Evolutionary conservation across 345 rosid genomes (phyloP), one percentile per base, ranked within the genome.

Genomic region (Gossypium mustelinum): DNA sequence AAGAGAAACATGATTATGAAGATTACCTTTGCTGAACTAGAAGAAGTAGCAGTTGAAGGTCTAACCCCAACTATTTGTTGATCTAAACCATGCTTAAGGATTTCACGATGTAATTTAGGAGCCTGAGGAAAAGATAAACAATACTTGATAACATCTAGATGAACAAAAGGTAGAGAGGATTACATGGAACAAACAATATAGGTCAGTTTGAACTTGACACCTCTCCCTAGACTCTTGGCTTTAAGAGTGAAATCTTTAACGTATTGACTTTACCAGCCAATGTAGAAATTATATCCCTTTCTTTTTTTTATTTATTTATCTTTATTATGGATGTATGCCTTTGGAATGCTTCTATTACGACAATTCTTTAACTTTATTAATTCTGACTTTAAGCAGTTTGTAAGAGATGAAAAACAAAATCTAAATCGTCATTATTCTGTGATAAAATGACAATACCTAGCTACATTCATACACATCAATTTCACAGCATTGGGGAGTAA

Each of bases 31-130:
- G 83, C 9, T 73, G 76, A 54, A 67, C 74, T 52, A 1, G 82
- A 76, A 69, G 82, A 69, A 24, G 80, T 48, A 64, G 93, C 62
- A 68, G 82, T 68, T 54, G 94, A 83, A 75, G 93, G 84, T 57
- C 79, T 86, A 64, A 78, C 81, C 13, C 79, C 88, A 68, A 81
- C 17, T 9, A 73, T 72, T 68, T 84, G 87, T 79, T 84, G 80
- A 44, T 75, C 87, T 71, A 87, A 58, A 43, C 92, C 88, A 16
- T 82, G 87, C 79, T 86, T 89, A 66, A 88, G 89, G 44, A 92
- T 63, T 75, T 92, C 90, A 41, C 47, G 9, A 74, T 89, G 98
- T 60, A 94, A 68, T 67, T 86, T 89, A 0, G 97, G 97, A 76
- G 92, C 93, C 98, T 94, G 72, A 11, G 22, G 39, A 25, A 74